A percentile compares a stretch with the other conserved stretches of the same genome.
Conservation (phyloP, 108 stramenopile species). For the Craspedostauros australis region DNA sequence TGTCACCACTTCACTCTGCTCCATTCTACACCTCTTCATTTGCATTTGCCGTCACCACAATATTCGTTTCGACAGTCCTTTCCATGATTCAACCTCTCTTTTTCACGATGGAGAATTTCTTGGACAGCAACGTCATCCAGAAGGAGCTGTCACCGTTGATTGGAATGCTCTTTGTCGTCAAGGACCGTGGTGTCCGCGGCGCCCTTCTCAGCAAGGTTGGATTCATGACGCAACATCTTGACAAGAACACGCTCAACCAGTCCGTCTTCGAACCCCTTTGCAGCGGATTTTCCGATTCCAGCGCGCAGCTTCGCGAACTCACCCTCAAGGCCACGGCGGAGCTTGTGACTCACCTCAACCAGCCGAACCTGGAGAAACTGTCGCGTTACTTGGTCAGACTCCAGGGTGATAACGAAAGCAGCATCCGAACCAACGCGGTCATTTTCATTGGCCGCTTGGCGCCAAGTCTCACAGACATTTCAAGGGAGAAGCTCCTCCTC, state of each 20-base stretch:
- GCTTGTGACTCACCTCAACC: conserved; percentile 58
- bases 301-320: conserved; percentile 70
- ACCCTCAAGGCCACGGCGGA: conserved; percentile 75
- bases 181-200: conserved; percentile 84
- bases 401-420: conserved; percentile 64
- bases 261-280: conserved; percentile 85
- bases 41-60: background rate
- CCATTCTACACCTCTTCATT: background rate
- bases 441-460: conserved; percentile 82
- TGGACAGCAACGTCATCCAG: conserved; percentile 37
- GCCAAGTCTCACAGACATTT: conserved; percentile 51
- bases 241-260: conserved; percentile 54
- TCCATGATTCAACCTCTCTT: conserved; percentile 66
- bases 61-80: conserved; percentile 25
- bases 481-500: conserved; percentile 68
- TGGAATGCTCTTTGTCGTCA: conserved; percentile 61
- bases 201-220: conserved; percentile 56
- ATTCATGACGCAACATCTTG: conserved; percentile 53
- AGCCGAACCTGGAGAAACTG: conserved; percentile 80
- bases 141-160: conserved; percentile 58
- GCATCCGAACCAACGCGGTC: conserved; percentile 84
- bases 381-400: conserved; percentile 78
- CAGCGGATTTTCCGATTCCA: conserved; percentile 82
- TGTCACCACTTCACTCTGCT: background rate
- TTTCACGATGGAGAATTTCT: conserved; percentile 59